These are phyloP conservation scores for Psilocybe mexicana DNA, from an alignment of 1,284 basidiomycete genomes.

Conservation along the genomic window DNA sequence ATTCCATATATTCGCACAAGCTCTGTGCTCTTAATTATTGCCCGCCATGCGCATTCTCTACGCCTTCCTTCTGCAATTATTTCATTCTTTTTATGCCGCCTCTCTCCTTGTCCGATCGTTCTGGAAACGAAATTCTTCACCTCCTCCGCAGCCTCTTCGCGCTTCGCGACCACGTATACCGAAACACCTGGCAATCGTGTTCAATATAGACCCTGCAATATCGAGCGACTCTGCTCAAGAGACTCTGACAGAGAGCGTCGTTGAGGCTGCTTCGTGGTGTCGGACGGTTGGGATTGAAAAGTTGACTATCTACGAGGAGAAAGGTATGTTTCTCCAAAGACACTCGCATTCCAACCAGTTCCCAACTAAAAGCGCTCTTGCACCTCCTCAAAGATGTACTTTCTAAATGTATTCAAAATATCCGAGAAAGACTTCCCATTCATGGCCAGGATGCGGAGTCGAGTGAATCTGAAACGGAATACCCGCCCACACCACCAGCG, in stretches of 20 bases:
- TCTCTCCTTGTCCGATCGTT: constrained; percentile 42
- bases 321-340: constrained; percentile 46
- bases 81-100: constrained; percentile 60
- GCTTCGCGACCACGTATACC: constrained; percentile 57
- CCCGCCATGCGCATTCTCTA: constrained; percentile 32
- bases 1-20: constrained; percentile 11
- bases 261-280: constrained; percentile 60
- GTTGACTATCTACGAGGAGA: constrained; percentile 69
- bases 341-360: background rate
- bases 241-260: constrained; percentile 52
- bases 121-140: constrained; percentile 35
- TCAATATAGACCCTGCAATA: constrained; percentile 43
- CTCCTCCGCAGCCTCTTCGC: constrained; percentile 46
- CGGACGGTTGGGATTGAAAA: constrained; percentile 52
- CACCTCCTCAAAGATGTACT: constrained; percentile 44
- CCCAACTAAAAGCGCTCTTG: constrained; percentile 1
- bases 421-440: constrained; percentile 37
- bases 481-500: constrained; percentile 69
- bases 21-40: background rate
- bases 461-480: constrained; percentile 56
- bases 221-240: constrained; percentile 38
- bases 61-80: constrained; percentile 44
- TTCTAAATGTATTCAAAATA: constrained; percentile 39
- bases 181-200: constrained; percentile 62
- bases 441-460: constrained; percentile 38